Percentiles rank a stretch among this genome's conserved stretches.
Conservation (phyloP, 2,329 filamentous ascomycete genomes). For the Lecanicillium sp. region DNA sequence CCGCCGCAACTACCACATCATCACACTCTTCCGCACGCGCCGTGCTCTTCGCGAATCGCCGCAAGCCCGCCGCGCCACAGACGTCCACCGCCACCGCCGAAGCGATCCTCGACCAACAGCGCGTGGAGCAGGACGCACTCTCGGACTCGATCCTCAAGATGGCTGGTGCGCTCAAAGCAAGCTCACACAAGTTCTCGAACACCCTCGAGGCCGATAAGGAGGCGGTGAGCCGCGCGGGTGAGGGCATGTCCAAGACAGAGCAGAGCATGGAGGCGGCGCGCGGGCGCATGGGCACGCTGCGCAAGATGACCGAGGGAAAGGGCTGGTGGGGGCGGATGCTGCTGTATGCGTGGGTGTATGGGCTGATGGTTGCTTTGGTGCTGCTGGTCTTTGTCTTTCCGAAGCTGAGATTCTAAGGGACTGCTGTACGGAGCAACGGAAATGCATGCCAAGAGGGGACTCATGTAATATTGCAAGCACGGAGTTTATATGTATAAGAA, state of each 20-base stretch:
- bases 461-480: conserved; percentile 6
- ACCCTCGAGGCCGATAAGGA: conserved; percentile 68
- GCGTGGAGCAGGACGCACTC: conserved; percentile 74
- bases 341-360: conserved; percentile 79
- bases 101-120: conserved; percentile 68
- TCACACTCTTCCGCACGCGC: conserved; percentile 34
- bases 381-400: conserved; percentile 80
- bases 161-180: conserved; percentile 70
- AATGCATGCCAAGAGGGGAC: neutral
- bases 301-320: conserved; percentile 77
- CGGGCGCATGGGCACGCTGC: conserved; percentile 68
- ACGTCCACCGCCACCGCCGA: conserved; percentile 54
- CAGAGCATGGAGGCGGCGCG: conserved; percentile 70
- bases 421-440: neutral
- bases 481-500: conserved; percentile 6
- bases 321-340: conserved; percentile 82
- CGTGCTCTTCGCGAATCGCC: conserved; percentile 38
- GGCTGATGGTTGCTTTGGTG: conserved; percentile 70
- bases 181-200: conserved; percentile 63
- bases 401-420: conserved; percentile 73
- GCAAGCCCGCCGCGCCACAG: conserved; percentile 30
- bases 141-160: conserved; percentile 77
- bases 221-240: conserved; percentile 62
- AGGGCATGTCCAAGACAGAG: conserved; percentile 72
- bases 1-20: conserved; percentile 18